Evolutionary conservation across 2,329 filamentous ascomycete species (phyloP).

Genomic region (Stemphylium vesicarium): DNA sequence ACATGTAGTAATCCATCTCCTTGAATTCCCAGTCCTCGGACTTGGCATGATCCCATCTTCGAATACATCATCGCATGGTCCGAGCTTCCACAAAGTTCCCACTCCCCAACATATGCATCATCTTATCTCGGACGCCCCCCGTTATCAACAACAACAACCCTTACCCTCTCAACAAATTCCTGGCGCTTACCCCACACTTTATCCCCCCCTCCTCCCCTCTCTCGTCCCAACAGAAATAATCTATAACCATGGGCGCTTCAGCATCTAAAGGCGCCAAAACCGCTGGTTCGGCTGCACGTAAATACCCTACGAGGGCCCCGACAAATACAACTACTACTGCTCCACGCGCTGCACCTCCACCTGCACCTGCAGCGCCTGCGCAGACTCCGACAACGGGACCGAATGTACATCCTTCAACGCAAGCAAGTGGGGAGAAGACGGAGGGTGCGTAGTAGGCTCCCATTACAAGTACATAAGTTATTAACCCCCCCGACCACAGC

Average conservation of each 20-base stretch:
- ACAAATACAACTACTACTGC: conserved; percentile 42
- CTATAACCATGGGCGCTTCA: conserved; percentile 61
- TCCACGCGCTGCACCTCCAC: conserved; percentile 22
- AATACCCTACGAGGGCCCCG: conserved; percentile 61
- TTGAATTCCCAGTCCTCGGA: not conserved
- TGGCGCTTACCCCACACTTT: not conserved
- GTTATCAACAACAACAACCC: conserved; percentile 28
- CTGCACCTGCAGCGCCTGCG: conserved; percentile 38
- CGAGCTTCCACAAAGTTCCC: conserved; percentile 9
- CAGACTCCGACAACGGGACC: conserved; percentile 46
- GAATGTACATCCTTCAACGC: conserved; percentile 49
- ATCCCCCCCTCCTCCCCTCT: no score
- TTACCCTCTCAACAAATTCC: conserved; percentile 8
- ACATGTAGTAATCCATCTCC: not conserved
- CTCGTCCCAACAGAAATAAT: no score
- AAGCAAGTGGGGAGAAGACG: conserved; percentile 47
- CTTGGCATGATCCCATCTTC: not conserved
- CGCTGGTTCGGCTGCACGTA: conserved; percentile 58
- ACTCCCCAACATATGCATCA: conserved; percentile 13
- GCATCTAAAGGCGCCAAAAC: conserved; percentile 62
- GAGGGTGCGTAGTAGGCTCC: conserved; percentile 39
- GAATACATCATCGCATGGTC: conserved; percentile 14
- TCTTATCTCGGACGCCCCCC: conserved; percentile 23
- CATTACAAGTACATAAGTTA: no score
- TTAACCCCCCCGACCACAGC: conserved; percentile 41